These are phyloP conservation scores for Cyberlindnera xishuangbannaensis DNA, from an alignment of 805 yeast species.

Conservation along the genomic window DNA sequence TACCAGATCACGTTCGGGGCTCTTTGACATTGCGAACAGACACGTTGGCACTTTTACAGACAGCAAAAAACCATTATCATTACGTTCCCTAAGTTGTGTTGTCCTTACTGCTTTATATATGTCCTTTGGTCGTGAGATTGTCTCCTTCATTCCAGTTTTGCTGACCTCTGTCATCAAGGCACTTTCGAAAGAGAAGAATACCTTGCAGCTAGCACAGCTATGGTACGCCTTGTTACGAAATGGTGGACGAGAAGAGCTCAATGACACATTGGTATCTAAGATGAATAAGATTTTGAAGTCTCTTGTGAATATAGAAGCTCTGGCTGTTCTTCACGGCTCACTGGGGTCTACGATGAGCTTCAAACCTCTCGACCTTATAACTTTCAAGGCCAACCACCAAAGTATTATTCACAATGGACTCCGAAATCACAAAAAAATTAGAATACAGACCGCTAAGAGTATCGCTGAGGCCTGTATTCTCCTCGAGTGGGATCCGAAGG, in stretches of 20 bases:
- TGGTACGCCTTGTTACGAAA: conserved; percentile 18
- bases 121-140: conserved; percentile 27
- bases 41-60: conserved; percentile 25
- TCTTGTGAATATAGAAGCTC: conserved; percentile 11
- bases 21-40: conserved; percentile 26
- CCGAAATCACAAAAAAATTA: conserved; percentile 14
- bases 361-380: conserved; percentile 27
- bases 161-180: conserved; percentile 27
- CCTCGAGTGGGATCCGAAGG: conserved; percentile 18
- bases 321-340: conserved; percentile 12
- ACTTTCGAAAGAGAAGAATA: conserved; percentile 27
- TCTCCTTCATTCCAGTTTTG: conserved; percentile 30
- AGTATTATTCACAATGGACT: conserved; percentile 17
- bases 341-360: conserved; percentile 21
- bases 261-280: conserved; percentile 14
- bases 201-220: conserved; percentile 18
- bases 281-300: conserved; percentile 20
- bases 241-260: conserved; percentile 19
- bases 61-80: conserved; percentile 21
- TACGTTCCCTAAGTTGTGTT: conserved; percentile 27
- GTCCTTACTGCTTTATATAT: conserved; percentile 28
- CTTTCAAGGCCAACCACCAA: conserved; percentile 18
- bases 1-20: conserved; percentile 16
- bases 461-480: conserved; percentile 30
- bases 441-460: conserved; percentile 27